These are phyloP conservation scores for Hirsutella minnesotensis DNA, from an alignment of 2,329 filamentous ascomycete species.

Conservation along the genomic window DNA sequence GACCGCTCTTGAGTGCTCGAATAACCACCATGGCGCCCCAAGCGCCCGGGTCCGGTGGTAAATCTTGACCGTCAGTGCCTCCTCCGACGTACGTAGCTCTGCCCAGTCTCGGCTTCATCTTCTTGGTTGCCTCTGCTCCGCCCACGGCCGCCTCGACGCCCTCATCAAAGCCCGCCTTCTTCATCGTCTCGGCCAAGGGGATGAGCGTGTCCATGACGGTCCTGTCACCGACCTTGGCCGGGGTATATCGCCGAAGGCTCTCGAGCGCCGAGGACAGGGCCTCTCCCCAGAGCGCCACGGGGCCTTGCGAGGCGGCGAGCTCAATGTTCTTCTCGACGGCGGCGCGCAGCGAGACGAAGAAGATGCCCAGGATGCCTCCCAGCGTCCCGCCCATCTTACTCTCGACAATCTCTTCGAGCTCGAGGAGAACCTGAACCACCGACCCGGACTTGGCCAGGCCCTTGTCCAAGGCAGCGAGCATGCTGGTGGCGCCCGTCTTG, in stretches of 20 bases:
- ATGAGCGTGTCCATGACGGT: conserved; percentile 47
- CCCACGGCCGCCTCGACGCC: conserved; percentile 46
- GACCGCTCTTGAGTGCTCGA: conserved; percentile 22
- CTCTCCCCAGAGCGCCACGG: conserved; percentile 28
- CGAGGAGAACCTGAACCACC: conserved; percentile 32
- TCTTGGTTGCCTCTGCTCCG: conserved; percentile 52
- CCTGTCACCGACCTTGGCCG: conserved; percentile 41
- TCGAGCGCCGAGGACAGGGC: conserved; percentile 30
- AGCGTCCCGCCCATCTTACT: conserved; percentile 41
- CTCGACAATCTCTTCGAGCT: conserved; percentile 43
- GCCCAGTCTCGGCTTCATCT: conserved; percentile 52
- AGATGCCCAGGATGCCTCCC: conserved; percentile 41
- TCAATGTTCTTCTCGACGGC: conserved; percentile 26
- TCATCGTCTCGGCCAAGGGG: conserved; percentile 36
- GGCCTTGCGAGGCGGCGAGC: conserved; percentile 16
- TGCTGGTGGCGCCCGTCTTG: conserved; percentile 35
- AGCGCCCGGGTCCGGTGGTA: conserved; percentile 58
- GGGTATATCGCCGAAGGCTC: conserved; percentile 39
- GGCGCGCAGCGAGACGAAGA: conserved; percentile 35
- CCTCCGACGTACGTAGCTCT: conserved; percentile 57
- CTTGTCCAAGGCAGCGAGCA: conserved; percentile 33
- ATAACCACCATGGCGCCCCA: conserved; percentile 53
- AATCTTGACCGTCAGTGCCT: conserved; percentile 34
- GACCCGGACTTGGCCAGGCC: conserved; percentile 30
- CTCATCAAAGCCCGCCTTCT: conserved; percentile 37